Base-by-base conservation (phyloP, 2,329 filamentous ascomycete genomes). In the Lomentospora prolificans region DNA sequence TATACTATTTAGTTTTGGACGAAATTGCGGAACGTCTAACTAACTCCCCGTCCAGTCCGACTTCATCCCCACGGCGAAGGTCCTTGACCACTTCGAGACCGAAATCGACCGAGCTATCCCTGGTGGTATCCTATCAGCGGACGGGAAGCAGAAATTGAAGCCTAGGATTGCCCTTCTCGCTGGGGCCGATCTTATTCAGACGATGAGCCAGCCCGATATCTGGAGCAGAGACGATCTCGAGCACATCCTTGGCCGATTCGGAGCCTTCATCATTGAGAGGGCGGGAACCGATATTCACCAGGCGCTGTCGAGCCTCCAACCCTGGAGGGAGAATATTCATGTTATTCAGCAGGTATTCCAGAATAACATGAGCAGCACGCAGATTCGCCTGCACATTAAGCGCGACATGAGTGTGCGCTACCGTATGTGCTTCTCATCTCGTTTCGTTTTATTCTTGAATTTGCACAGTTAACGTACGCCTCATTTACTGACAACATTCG, bases 201-300 rank as follows among this genome's bases (percentile, higher is more conserved):
- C 83, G 61, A 89, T 87, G 83, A 87, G 76, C 59, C 80, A 77
- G 3, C 82, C 82, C 1, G 85, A 84, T 3, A 82, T 96, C 1
- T 97, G 92, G 92, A 87, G 86, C 53, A 78, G 84, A 50, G 80
- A 85, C 60, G 92, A 96, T 78, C 75, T 96, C 56, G 86, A 94
- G 63, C 88, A 95, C 63, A 96, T 96, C 58, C 75, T 96, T 19
- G 84, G 88, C 51, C 81, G 86, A 66, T 96, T 87, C 65, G 89
- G 89, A 46, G 84, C 87, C 28, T 90, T 95, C 67, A 87, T 92
- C 58, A 80, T 95, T n/a, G 88, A 96, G 75, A 83, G 92, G 58
- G 85, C 84, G 41, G 91, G 90, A 46, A 95, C 90, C 22, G 89
- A 95, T 64, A 87, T 95, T 52, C 88, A 95, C 60, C 88, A 95